phyloP scores from a whole-genome alignment of 257 asterid genomes.

The Nicotiana paniculata region DNA sequence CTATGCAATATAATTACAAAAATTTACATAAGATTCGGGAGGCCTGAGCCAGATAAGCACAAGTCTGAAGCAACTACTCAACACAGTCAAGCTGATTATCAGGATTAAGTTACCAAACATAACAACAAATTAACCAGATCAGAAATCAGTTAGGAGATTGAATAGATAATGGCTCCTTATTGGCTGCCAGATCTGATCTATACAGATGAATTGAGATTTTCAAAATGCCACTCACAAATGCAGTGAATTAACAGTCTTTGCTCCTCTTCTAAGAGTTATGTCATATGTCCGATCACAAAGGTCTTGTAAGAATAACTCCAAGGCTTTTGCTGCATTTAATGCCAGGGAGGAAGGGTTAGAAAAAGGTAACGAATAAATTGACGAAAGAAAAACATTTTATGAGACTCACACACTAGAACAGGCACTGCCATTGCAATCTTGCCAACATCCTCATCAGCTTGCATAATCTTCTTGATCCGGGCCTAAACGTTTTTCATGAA shows the following conservation, averaged over 20 bases:
- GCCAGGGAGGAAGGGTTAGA: conserved; percentile 2
- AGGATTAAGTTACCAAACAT: neutral
- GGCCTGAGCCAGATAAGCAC: neutral
- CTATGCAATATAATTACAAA: neutral
- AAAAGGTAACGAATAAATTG: neutral
- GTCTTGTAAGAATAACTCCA: conserved; percentile 96
- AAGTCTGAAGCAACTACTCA: neutral
- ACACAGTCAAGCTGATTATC: neutral
- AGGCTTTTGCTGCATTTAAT: conserved; percentile 76
- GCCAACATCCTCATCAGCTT: conserved; percentile 98
- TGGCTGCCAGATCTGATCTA: neutral
- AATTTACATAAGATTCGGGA: neutral
- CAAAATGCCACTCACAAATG: conserved; percentile 61
- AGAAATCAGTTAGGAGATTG: neutral
- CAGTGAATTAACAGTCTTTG: conserved; percentile 84
- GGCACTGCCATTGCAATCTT: conserved; percentile 97
- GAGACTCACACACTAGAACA: conserved; percentile 79
- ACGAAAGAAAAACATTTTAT: neutral
- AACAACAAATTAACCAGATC: neutral
- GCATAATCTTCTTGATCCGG: conserved; percentile 92
- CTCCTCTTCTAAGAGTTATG: conserved; percentile 89
- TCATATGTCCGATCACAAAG: conserved; percentile 96
- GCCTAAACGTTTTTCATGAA: conserved; percentile 40
- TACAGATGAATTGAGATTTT: neutral
- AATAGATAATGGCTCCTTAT: neutral